phyloP scores from a whole-genome alignment of 192 early-diverging fungal species.

The Coemansia sp. region DNA sequence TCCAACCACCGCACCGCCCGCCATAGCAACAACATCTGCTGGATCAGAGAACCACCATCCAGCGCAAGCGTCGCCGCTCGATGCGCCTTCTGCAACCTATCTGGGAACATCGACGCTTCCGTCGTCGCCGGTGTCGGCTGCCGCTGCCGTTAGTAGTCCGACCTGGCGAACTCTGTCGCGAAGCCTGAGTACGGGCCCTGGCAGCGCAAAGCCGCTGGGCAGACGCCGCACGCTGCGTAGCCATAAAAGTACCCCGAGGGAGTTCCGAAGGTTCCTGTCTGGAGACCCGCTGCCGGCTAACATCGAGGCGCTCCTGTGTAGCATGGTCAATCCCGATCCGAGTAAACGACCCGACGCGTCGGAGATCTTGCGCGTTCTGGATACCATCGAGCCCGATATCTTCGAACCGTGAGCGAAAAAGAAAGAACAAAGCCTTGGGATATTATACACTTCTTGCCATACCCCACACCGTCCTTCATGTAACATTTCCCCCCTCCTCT shows the following conservation, averaged over 20 bases:
- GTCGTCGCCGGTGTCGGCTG: slow-evolving; percentile 22
- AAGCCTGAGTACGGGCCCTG: slow-evolving; percentile 27
- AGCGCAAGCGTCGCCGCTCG: slow-evolving; percentile 14
- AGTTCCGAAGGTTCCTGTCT: slow-evolving; percentile 45
- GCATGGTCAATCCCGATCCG: slow-evolving; percentile 46
- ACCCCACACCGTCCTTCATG: neutral
- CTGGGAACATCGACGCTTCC: slow-evolving; percentile 19
- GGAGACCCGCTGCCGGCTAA: slow-evolving; percentile 40
- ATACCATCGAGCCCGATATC: slow-evolving; percentile 44
- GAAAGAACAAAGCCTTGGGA: neutral
- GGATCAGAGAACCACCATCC: neutral
- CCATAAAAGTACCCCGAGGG: slow-evolving; percentile 28
- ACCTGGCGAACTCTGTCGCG: slow-evolving; percentile 16
- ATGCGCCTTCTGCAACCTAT: neutral
- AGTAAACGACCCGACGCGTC: slow-evolving; percentile 39
- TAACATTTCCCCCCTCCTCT: too few species aligned
- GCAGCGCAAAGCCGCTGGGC: slow-evolving; percentile 18
- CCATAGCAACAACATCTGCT: neutral
- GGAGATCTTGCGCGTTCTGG: slow-evolving; percentile 34
- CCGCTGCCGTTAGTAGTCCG: neutral
- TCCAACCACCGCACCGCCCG: neutral
- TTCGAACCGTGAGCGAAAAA: slow-evolving; percentile 32
- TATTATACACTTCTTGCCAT: neutral
- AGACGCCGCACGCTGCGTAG: slow-evolving; percentile 45
- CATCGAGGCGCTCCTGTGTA: slow-evolving; percentile 38